Evolutionary conservation across 176 grass and related monocot genomes (phyloP).

Genomic region (Secale cereale): DNA sequence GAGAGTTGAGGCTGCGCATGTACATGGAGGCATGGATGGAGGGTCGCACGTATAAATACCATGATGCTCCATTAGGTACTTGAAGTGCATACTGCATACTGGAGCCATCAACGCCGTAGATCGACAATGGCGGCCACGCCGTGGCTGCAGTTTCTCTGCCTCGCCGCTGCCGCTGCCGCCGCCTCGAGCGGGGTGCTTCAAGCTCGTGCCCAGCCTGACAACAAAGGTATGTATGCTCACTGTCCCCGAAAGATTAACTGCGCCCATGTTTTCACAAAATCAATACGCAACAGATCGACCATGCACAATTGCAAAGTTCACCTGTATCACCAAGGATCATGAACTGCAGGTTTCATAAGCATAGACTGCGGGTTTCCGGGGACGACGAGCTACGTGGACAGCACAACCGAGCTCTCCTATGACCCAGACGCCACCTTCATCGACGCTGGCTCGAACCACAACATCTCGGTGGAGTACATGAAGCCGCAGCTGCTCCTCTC

Average conservation of each 20-base stretch:
- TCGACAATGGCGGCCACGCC: background rate
- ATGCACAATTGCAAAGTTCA: too few species aligned
- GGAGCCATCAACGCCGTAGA: background rate
- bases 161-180: background rate
- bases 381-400: constrained; percentile 23
- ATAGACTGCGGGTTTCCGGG: constrained; percentile 46
- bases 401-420: constrained; percentile 2
- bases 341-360: constrained; percentile 48
- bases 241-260: background rate
- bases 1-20: too few species aligned
- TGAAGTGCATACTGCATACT: background rate
- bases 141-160: constrained; percentile 20
- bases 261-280: background rate
- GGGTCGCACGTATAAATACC: background rate
- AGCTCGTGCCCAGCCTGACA: constrained; percentile 17
- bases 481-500: background rate
- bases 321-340: background rate
- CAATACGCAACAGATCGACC: background rate
- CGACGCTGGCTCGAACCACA: constrained; percentile 29
- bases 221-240: constrained; percentile 6
- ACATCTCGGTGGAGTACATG: constrained; percentile 30
- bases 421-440: constrained; percentile 35
- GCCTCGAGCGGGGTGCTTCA: background rate
- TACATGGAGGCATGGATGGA: too few species aligned
- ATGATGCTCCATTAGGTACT: background rate